Evolutionary conservation across 2,329 filamentous ascomycete genomes (phyloP).

Genomic region (Trichophyton benhamiae): DNA sequence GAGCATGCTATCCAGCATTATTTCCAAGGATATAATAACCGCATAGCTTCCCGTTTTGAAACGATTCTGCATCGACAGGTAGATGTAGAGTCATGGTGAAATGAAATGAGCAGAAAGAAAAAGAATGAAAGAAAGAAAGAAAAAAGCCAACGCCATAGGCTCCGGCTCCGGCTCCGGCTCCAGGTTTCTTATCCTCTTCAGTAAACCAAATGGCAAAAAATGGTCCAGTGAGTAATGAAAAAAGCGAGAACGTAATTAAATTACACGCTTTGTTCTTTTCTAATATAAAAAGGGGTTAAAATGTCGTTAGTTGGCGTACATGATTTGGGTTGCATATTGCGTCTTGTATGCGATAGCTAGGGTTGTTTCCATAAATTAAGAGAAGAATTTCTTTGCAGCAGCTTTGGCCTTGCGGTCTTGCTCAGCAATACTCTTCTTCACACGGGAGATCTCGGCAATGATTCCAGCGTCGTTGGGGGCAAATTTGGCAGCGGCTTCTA

Average conservation of each 20-base stretch:
- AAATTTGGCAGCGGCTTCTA: conserved; percentile 63
- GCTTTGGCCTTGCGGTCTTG: conserved; percentile 80
- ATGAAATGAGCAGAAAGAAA: background rate
- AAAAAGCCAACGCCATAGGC: background rate
- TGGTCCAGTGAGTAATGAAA: background rate
- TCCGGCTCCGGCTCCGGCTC: background rate
- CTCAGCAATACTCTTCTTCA: conserved; percentile 64
- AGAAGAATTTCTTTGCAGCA: conserved; percentile 83
- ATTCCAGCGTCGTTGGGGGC: conserved; percentile 65
- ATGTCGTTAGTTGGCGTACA: background rate
- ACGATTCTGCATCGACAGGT: background rate
- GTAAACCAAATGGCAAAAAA: background rate
- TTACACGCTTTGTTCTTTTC: background rate
- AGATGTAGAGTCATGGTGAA: background rate
- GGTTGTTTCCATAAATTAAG: background rate
- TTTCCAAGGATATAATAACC: background rate
- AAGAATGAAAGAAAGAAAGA: background rate
- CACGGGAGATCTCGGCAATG: conserved; percentile 57
- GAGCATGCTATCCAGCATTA: background rate
- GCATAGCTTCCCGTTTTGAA: background rate
- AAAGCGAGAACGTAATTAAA: background rate
- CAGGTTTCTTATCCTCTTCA: background rate
- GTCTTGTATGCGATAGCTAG: background rate
- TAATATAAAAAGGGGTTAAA: background rate
- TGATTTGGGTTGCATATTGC: background rate